Base-by-base conservation (phyloP, 768 basidiomycete species). In the Collybia sordida region DNA sequence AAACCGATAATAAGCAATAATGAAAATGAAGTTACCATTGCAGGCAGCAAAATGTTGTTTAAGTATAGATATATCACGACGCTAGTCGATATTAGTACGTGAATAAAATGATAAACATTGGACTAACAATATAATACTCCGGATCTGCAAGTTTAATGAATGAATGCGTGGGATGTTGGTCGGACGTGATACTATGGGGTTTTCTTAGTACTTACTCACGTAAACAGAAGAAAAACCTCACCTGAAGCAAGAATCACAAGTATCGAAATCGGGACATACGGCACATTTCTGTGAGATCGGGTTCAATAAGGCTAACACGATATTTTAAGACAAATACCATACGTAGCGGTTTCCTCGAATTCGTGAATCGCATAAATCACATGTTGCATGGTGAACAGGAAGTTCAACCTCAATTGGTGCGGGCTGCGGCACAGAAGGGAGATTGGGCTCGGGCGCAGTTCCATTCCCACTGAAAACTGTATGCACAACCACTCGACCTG, bases 231-330 rank as follows among this genome's bases (percentile, higher is more conserved):
- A 41, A 27, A 15, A 31, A 21, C 57, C 70, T 41, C 60, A 85
- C 80, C 69, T 72, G 67, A 86, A 90, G 68, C 92, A 94, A 14
- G 73, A 66, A 14, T 65, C 60, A 60, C 92, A 94, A 7, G 83
- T 78, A 57, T 94, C 91, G 56, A 83, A 94, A 60, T 94, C 90
- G n/a, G 90, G 90, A 66, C 90, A 93, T 49, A 71, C 63, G 7
- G 84, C 50, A 59, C 90, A 92, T 85, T 91, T 92, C 88, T 90
- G 42, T 3, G 15, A 25, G 27, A 2, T 22, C 11, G 23, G 21
- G 31, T n/a, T 8, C 45, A 3, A 31, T 47, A 49, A 54, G 14
- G 34, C 24, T 4, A 18, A 27, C 41, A 19, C 45, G 22, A 42
- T 14, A 23, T 45, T 25, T 6, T 42, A 45, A 15, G 56, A 9